Evolutionary conservation across 768 basidiomycete genomes (phyloP).

Genomic region (Mycena metata): DNA sequence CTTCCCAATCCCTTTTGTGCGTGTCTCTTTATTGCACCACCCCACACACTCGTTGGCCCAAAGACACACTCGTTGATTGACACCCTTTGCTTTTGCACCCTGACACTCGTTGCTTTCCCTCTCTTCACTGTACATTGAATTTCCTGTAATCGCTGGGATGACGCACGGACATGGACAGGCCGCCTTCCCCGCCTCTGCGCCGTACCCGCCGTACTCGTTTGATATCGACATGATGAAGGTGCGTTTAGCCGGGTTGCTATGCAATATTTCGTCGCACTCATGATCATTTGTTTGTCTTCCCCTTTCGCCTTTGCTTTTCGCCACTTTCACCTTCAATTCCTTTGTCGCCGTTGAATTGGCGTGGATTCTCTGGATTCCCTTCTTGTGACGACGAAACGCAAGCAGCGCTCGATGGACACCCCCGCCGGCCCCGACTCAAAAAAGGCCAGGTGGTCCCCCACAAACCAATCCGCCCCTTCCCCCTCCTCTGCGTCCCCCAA

Average conservation of each 20-base stretch:
- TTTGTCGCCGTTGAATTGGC: too few species aligned
- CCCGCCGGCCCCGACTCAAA: slow-evolving; percentile 87
- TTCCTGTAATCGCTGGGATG: background rate
- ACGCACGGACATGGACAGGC: slow-evolving; percentile 70
- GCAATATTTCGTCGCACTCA: slow-evolving; percentile 8
- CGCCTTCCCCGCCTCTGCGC: slow-evolving; percentile 65
- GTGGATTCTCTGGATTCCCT: too few species aligned
- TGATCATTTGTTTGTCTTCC: slow-evolving; percentile 21
- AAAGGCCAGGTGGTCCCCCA: slow-evolving; percentile 92
- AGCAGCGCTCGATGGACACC: slow-evolving; percentile 88
- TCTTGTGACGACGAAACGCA: background rate
- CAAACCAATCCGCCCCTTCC: slow-evolving; percentile 57
- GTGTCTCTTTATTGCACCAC: slow-evolving; percentile 45
- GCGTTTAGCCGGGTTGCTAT: slow-evolving; percentile 20
- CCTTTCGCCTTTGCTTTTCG: background rate
- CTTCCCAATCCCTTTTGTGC: slow-evolving; percentile 45
- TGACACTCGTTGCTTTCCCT: slow-evolving; percentile 53
- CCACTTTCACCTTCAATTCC: background rate
- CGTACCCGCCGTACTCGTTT: slow-evolving; percentile 80
- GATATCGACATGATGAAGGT: slow-evolving; percentile 97
- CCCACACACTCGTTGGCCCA: slow-evolving; percentile 4
- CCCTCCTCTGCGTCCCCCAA: background rate
- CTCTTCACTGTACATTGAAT: slow-evolving; percentile 4
- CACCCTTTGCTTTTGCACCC: too few species aligned
- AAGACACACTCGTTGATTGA: background rate